These are phyloP conservation scores for Begonia masoniana DNA, from an alignment of 306 rosid genomes.

Conservation along the genomic window DNA sequence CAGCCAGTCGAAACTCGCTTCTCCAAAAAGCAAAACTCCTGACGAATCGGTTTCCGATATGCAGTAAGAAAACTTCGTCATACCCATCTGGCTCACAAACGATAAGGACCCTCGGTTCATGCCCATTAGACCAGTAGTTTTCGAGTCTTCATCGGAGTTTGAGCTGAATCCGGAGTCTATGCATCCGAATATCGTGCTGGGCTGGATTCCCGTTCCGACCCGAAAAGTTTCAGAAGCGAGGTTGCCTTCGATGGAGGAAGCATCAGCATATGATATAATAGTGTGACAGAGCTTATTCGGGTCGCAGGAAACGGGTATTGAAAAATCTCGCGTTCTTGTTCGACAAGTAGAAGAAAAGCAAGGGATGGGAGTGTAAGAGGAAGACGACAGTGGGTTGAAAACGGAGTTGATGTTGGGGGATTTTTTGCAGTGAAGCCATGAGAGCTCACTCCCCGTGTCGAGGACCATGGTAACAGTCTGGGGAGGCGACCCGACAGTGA, in stretches of 20 bases:
- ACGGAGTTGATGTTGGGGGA: constrained; percentile 22
- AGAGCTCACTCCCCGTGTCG: constrained; percentile 89
- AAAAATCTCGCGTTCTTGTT: constrained; percentile 48
- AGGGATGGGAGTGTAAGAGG: constrained; percentile 42
- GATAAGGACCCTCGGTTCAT: constrained; percentile 79
- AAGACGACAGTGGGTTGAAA: constrained; percentile 46
- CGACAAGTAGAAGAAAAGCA: constrained; percentile 52
- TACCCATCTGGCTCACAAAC: constrained; percentile 45
- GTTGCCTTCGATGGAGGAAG: constrained; percentile 57
- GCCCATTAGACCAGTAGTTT: constrained; percentile 73
- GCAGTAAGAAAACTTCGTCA: constrained; percentile 70
- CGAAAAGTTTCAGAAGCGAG: constrained; percentile 58
- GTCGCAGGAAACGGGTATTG: constrained; percentile 62
- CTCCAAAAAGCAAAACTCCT: constrained; percentile 62
- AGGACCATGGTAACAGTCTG: constrained; percentile 90
- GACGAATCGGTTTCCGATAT: constrained; percentile 54
- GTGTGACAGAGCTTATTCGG: constrained; percentile 55
- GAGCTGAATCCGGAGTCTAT: constrained; percentile 73
- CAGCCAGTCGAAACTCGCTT: constrained; percentile 35
- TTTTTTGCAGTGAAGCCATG: constrained; percentile 71
- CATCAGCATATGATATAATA: constrained; percentile 59
- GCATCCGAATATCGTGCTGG: constrained; percentile 57
- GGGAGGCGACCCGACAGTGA: constrained; percentile 69
- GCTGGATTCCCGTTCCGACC: constrained; percentile 26
- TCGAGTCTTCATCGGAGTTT: constrained; percentile 56